Evolutionary conservation across 1,139 yeast species (phyloP).

Genomic region (Eremothecium sinecaudum): DNA sequence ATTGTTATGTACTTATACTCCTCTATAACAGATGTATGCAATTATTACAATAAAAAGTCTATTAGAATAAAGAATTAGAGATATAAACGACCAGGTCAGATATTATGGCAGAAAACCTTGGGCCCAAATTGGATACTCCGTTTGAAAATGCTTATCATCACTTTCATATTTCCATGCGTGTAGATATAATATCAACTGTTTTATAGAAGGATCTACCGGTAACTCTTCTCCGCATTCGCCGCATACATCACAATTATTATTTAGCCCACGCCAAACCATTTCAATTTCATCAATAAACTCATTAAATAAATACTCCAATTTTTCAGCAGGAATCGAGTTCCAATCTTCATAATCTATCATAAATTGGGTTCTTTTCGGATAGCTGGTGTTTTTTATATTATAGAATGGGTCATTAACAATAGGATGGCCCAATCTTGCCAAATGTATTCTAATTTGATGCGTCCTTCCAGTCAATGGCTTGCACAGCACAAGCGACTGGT

Average conservation of each 20-base stretch:
- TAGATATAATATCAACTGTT: conserved; percentile 41
- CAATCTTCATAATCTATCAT: conserved; percentile 52
- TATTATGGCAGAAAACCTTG: too few species aligned
- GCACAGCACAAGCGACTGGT: conserved; percentile 55
- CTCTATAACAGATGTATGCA: neutral
- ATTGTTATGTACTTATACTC: too few species aligned
- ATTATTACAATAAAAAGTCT: neutral
- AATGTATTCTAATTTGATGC: conserved; percentile 71
- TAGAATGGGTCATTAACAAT: conserved; percentile 62
- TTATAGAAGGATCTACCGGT: conserved; percentile 34
- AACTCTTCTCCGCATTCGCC: conserved; percentile 38
- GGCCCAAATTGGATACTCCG: conserved; percentile 78
- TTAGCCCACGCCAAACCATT: conserved; percentile 10
- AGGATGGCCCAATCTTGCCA: conserved; percentile 56
- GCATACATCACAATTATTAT: conserved; percentile 37
- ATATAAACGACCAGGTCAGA: conserved; percentile 1
- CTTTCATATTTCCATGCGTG: conserved; percentile 47
- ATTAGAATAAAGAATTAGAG: neutral
- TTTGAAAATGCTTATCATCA: conserved; percentile 54
- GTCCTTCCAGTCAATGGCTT: conserved; percentile 65
- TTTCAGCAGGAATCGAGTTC: conserved; percentile 46
- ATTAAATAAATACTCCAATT: conserved; percentile 23
- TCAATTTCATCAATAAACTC: conserved; percentile 20
- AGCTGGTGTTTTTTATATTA: conserved; percentile 28
- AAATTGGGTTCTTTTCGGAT: conserved; percentile 21